Base-by-base conservation (phyloP, 441 rosid species). In the Francoa sonchifolia region DNA sequence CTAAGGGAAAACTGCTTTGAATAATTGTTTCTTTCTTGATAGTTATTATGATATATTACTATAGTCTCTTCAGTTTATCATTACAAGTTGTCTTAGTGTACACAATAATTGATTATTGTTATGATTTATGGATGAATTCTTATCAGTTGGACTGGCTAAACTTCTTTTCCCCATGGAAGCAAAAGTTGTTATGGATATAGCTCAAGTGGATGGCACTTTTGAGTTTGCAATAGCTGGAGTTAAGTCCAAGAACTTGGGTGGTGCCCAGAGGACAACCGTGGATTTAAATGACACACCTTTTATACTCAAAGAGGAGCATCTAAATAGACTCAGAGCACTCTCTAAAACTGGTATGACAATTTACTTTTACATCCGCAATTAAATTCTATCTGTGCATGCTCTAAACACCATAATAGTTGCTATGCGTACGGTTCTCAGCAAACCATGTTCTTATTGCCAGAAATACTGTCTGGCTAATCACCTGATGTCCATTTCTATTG, bases 161-260 rank as follows among this genome's bases (percentile, higher is more conserved):
- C 67, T 81, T 44, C 66, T 88, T 14, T 88, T 83, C 50, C 97
- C 97, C 7, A 57, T 53, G 62, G 97, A 88, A 70, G 85, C 97
- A 5, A 58, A 70, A 67, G 76, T 81, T 27, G 76, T 33, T 3
- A 76, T 66, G 74, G 97, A 81, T 27, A 69, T 84, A 6, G 74
- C 77, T 33, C 67, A 68, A 8, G 50, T 79, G 33, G 85, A 74
- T n/a, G 76, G 58, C 12, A 77, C 93, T 48, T 61, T 58, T 3
- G 95, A 88, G 61, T 84, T 78, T 52, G 57, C 65, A 38, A 62
- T 73, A 33, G 58, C 68, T 40, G 53, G 61, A 58, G 50, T 69
- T 22, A 55, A 61, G 27, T 20, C 50, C 7, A 61, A 52, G 19
- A 72, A 19, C 26, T 28, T 36, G 48, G 39, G 38, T 19, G 52